Evolutionary conservation across 768 basidiomycete genomes (phyloP).

Genomic region (Sporobolomyces phaffii): DNA sequence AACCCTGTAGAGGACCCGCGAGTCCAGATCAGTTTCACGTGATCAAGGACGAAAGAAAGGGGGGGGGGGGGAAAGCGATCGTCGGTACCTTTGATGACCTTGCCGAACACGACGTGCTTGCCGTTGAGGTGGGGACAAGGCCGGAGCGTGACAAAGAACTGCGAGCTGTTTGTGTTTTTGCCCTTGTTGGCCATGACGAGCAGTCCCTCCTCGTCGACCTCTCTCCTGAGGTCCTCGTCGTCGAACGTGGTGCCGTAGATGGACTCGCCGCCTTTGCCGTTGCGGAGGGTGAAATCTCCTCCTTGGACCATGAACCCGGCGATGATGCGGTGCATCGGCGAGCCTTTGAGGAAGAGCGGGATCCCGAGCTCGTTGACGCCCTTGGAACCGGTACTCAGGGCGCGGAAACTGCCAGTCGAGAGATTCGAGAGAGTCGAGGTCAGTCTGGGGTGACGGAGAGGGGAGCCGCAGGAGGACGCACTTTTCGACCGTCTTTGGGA

Average conservation of each 20-base stretch:
- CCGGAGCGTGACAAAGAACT: constrained; percentile 78
- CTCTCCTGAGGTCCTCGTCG: constrained; percentile 66
- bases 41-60: constrained; percentile 49
- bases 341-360: constrained; percentile 75
- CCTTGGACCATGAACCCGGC: constrained; percentile 47
- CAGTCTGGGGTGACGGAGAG: too few species aligned
- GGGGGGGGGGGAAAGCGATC: too few species aligned
- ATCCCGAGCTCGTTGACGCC: constrained; percentile 64
- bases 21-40: constrained; percentile 45
- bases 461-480: constrained; percentile 45
- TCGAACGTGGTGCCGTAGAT: constrained; percentile 70
- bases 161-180: constrained; percentile 65
- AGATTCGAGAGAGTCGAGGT: constrained; percentile 4
- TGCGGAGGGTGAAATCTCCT: constrained; percentile 69
- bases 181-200: constrained; percentile 88
- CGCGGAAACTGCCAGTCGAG: constrained; percentile 61
- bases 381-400: constrained; percentile 77
- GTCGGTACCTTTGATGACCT: constrained; percentile 47
- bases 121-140: constrained; percentile 59
- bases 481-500: constrained; percentile 77
- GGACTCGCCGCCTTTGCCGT: constrained; percentile 73
- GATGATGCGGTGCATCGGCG: constrained; percentile 61
- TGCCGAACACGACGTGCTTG: constrained; percentile 49
- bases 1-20: constrained; percentile 40
- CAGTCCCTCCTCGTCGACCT: constrained; percentile 63